Conservation (phyloP, 2,329 filamentous ascomycete genomes). For the Nemania sp. region DNA sequence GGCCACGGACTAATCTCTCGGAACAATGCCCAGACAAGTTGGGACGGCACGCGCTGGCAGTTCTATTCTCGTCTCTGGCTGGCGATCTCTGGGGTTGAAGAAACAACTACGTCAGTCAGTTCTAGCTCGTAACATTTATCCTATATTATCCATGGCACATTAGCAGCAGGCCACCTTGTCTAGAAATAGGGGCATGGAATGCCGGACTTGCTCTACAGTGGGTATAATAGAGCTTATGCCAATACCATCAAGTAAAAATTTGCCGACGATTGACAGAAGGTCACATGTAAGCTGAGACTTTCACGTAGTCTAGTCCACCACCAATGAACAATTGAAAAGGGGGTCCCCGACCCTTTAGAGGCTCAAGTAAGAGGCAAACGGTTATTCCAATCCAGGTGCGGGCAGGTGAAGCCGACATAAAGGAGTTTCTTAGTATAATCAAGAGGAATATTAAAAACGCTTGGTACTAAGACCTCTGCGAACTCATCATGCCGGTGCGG, state of each 20-base stretch:
- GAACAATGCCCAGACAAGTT: background rate
- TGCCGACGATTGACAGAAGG: constrained; percentile 5
- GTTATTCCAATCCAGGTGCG: too few relatives aligned
- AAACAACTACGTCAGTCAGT: background rate
- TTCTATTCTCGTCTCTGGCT: background rate
- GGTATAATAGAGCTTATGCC: background rate
- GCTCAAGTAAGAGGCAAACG: too few relatives aligned
- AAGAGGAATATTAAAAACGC: too few relatives aligned
- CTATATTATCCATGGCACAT: constrained; percentile 10
- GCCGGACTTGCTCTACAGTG: background rate
- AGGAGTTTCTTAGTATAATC: too few relatives aligned
- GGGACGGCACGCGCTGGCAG: background rate
- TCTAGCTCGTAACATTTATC: constrained; percentile 2
- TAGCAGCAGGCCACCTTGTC: background rate
- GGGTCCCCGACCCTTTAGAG: too few relatives aligned
- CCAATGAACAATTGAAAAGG: too few relatives aligned
- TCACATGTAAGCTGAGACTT: background rate
- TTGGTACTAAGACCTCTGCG: too few relatives aligned
- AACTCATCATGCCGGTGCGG: too few relatives aligned
- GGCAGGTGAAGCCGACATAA: too few relatives aligned
- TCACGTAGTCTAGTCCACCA: background rate
- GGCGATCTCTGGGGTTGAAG: background rate
- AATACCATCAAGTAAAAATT: constrained; percentile 3
- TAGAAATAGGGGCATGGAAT: background rate
- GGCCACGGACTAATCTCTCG: background rate